Conservation (phyloP, 1,139 yeast species). For the Saccharomyces hybrid region DNA sequence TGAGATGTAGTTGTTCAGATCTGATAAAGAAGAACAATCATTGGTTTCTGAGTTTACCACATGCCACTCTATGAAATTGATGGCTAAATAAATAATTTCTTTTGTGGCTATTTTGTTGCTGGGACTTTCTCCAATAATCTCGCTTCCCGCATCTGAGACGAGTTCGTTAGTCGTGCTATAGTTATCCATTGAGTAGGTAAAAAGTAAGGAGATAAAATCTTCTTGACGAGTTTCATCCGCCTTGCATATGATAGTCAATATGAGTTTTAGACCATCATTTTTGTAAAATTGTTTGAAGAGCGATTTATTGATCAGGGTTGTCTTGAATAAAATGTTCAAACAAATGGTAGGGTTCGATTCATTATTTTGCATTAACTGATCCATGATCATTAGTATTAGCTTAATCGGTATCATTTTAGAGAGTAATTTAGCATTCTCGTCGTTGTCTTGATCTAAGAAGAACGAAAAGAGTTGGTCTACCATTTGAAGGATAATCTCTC, state of each 20-base stretch:
- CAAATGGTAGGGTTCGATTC: slow-evolving; percentile 39
- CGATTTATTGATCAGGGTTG: slow-evolving; percentile 43
- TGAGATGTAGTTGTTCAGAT: slow-evolving; percentile 15
- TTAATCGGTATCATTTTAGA: slow-evolving; percentile 54
- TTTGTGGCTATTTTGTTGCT: background rate
- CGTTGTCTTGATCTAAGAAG: slow-evolving; percentile 10
- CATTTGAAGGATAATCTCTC: slow-evolving; percentile 12
- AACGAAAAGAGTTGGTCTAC: slow-evolving; percentile 11
- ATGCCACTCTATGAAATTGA: background rate
- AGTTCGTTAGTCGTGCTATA: slow-evolving; percentile 1
- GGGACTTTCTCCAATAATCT: background rate
- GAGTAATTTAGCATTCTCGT: slow-evolving; percentile 26
- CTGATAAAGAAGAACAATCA: background rate
- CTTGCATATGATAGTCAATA: slow-evolving; percentile 35
- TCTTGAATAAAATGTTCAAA: slow-evolving; percentile 42
- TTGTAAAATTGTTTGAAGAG: slow-evolving; percentile 44
- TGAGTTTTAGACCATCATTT: slow-evolving; percentile 47
- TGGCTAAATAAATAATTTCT: background rate
- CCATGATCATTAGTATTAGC: slow-evolving; percentile 54
- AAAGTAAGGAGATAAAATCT: slow-evolving; percentile 19
- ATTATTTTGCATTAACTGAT: slow-evolving; percentile 31
- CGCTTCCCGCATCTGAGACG: background rate
- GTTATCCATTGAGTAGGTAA: slow-evolving; percentile 12
- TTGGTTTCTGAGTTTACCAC: background rate
- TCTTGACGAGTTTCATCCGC: slow-evolving; percentile 31